phyloP scores from a whole-genome alignment of 1,284 basidiomycete species.

The Lignosus rhinocerotis region DNA sequence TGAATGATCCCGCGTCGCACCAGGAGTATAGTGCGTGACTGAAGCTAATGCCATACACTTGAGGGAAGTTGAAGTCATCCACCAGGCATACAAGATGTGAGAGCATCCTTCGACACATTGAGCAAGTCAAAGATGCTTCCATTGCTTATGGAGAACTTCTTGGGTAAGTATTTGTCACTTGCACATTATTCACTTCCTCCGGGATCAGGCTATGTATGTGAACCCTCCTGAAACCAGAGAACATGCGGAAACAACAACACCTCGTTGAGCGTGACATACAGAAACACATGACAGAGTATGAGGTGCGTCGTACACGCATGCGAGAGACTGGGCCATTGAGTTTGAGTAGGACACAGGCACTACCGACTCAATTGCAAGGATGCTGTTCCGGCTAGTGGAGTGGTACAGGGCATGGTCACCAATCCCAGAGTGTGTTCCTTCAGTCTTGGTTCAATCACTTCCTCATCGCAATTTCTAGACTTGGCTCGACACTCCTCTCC shows the following conservation, averaged over 20 bases:
- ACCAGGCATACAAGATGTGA: conserved; percentile 50
- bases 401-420: conserved; percentile 74
- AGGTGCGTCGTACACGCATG: conserved; percentile 41
- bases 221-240: conserved; percentile 42
- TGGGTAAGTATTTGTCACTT: conserved; percentile 45
- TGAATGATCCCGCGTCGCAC: conserved; percentile 39
- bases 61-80: background rate
- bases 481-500: conserved; percentile 58
- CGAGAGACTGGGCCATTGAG: background rate
- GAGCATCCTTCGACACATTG: conserved; percentile 54
- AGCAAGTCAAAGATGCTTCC: conserved; percentile 58
- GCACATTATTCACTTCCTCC: background rate
- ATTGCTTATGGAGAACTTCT: conserved; percentile 63
- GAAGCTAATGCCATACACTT: background rate
- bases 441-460: background rate
- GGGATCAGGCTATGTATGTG: too few relatives aligned
- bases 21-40: conserved; percentile 39
- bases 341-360: conserved; percentile 46
- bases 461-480: conserved; percentile 39
- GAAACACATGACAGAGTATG: conserved; percentile 56
- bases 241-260: conserved; percentile 58
- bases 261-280: conserved; percentile 62
- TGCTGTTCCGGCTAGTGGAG: conserved; percentile 57
- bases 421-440: conserved; percentile 47
- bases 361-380: conserved; percentile 47